These are phyloP conservation scores for Quercus aquifolioides DNA, from an alignment of 306 rosid genomes.

Conservation along the genomic window DNA sequence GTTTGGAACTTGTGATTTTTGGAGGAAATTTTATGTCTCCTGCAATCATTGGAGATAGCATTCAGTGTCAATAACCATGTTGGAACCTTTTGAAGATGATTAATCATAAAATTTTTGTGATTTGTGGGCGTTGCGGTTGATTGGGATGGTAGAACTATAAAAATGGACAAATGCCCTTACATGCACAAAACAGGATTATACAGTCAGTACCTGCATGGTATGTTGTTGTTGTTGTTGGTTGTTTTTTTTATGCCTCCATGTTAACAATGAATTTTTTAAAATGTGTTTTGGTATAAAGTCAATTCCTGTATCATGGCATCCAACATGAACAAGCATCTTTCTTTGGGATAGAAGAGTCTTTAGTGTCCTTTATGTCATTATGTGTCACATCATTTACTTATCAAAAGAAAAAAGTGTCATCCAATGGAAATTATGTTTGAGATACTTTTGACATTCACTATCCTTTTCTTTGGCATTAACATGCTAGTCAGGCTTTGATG, in stretches of 20 bases:
- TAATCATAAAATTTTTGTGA: neutral
- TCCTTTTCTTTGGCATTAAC: neutral
- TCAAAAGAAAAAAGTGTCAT: neutral
- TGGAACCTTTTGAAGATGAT: neutral
- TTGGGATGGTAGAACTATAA: neutral
- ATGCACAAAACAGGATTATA: neutral
- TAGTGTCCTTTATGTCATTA: neutral
- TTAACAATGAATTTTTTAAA: neutral
- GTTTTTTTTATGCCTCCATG: neutral
- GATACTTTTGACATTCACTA: neutral
- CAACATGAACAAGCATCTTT: neutral
- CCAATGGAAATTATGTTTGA: neutral
- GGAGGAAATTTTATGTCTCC: neutral
- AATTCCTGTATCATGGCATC: neutral
- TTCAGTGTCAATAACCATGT: too few relatives aligned
- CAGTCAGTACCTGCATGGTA: too few relatives aligned
- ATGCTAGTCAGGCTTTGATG: neutral
- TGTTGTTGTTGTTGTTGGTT: neutral
- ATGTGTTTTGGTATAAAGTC: neutral
- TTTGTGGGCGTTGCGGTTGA: neutral
- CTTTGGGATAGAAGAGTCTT: neutral
- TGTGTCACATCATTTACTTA: too few relatives aligned
- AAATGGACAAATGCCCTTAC: neutral
- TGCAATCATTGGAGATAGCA: too few relatives aligned
- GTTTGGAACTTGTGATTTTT: neutral